Percentiles rank a stretch among this genome's conserved stretches.
Evolutionary conservation across 495 filamentous ascomycete species (phyloP).

Genomic region (Parathielavia hyrcaniae): DNA sequence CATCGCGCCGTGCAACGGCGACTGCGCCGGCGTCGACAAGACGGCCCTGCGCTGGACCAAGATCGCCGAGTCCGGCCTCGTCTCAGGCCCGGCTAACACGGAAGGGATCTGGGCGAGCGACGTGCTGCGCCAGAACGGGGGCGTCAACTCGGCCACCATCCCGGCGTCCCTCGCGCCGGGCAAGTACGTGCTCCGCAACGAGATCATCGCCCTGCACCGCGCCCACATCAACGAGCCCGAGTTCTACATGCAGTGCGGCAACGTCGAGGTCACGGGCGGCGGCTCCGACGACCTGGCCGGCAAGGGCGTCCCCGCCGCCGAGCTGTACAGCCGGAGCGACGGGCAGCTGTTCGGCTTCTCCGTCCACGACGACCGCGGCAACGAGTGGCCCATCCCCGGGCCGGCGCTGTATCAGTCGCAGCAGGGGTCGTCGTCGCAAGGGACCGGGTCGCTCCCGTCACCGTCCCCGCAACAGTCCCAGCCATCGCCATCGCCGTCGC

Average conservation of each 20-base stretch:
- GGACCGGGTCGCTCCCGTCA: no score
- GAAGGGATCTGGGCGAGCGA: background rate
- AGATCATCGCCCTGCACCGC: constrained; percentile 2
- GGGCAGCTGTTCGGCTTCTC: constrained; percentile 4
- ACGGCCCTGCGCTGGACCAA: background rate
- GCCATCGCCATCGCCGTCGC: no score
- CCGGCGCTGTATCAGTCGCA: background rate
- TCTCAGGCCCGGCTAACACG: background rate
- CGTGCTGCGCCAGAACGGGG: constrained; percentile 2
- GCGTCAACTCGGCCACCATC: constrained; percentile 3
- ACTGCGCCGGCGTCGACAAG: constrained; percentile 1
- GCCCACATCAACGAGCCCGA: constrained; percentile 1
- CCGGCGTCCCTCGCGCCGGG: background rate
- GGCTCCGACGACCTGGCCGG: background rate
- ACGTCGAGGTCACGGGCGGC: background rate
- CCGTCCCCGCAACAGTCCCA: no score
- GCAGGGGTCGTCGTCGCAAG: background rate
- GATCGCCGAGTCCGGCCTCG: constrained; percentile 1
- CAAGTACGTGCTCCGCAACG: constrained; percentile 4
- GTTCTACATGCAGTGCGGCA: constrained; percentile 4
- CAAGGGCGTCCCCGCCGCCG: background rate
- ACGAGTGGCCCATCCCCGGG: background rate
- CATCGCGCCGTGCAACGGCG: constrained; percentile 4
- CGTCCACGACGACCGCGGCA: background rate
- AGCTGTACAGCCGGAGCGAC: constrained; percentile 1